These are phyloP conservation scores for Sporothrix mexicana DNA, from an alignment of 2,329 filamentous ascomycete species.

Conservation along the genomic window DNA sequence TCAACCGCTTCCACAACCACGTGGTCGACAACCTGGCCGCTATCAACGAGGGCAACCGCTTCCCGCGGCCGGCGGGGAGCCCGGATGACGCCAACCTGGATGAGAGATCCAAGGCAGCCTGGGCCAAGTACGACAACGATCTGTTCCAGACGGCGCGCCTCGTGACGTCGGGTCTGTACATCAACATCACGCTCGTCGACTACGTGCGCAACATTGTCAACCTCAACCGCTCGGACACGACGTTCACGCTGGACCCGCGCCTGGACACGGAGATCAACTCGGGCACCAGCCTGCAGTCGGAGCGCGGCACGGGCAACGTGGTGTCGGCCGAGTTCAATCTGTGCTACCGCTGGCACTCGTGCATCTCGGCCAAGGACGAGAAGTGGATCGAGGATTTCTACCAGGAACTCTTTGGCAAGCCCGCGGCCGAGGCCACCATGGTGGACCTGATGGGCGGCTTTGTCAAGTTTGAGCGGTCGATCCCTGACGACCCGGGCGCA, in stretches of 20 bases:
- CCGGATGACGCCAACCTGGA: constrained; percentile 48
- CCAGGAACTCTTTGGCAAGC: constrained; percentile 64
- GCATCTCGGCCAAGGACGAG: constrained; percentile 76
- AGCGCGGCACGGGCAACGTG: constrained; percentile 78
- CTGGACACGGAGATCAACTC: constrained; percentile 65
- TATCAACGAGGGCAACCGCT: constrained; percentile 86
- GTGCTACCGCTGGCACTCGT: constrained; percentile 86
- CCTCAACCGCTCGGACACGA: constrained; percentile 72
- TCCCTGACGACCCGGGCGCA: constrained; percentile 70
- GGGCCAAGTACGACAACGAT: constrained; percentile 76
- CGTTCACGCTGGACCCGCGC: constrained; percentile 81
- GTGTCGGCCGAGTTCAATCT: constrained; percentile 90
- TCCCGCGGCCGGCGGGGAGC: constrained; percentile 64
- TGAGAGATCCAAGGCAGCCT: constrained; percentile 58
- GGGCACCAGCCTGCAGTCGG: constrained; percentile 62
- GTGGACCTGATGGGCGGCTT: constrained; percentile 68
- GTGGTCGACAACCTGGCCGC: constrained; percentile 76
- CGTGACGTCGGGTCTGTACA: constrained; percentile 76
- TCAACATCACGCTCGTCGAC: constrained; percentile 78
- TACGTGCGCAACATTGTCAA: constrained; percentile 81
- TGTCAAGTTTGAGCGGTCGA: constrained; percentile 63
- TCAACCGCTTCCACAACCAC: constrained; percentile 86
- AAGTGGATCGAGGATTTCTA: constrained; percentile 79
- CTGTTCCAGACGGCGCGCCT: constrained; percentile 79
- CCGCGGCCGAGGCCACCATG: constrained; percentile 61